Evolutionary conservation across 495 filamentous ascomycete species (phyloP).

Genomic region (Xylaria scruposa): DNA sequence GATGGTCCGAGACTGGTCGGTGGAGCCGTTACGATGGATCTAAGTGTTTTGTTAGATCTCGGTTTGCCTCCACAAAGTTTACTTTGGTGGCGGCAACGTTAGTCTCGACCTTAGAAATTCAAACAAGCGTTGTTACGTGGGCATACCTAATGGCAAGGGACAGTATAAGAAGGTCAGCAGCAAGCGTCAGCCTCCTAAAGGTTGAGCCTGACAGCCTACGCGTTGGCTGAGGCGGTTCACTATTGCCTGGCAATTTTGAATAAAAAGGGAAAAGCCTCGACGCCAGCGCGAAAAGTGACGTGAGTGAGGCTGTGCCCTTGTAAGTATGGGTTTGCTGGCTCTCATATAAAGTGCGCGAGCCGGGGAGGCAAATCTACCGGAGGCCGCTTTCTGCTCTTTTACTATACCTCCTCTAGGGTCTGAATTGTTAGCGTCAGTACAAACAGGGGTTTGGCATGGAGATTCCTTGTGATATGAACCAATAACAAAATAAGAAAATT

Average conservation of each 20-base stretch:
- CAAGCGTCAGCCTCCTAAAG: neutral
- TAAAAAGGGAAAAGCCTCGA: constrained; percentile 23
- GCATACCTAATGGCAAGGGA: neutral
- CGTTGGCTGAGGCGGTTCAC: constrained; percentile 16
- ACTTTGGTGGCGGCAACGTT: neutral
- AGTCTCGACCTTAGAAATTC: neutral
- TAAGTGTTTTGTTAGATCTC: neutral
- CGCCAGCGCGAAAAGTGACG: constrained; percentile 12
- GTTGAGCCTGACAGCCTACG: constrained; percentile 18
- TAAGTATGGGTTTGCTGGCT: neutral
- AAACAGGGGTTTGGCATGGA: no score
- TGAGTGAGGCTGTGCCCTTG: constrained; percentile 23
- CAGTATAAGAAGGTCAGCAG: constrained; percentile 2
- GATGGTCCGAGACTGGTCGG: neutral
- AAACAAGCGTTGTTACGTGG: neutral
- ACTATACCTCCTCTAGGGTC: no score
- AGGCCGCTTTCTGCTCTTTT: constrained; percentile 22
- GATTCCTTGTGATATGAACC: no score
- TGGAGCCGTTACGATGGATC: neutral
- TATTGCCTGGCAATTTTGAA: constrained; percentile 1
- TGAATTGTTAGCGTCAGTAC: no score
- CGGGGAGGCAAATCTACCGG: constrained; percentile 12
- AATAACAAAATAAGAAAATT: no score
- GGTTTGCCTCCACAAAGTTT: neutral
- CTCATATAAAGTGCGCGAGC: neutral